Evolutionary conservation across 169 alveolate species (phyloP).

Genomic region (Cryptosporidium bovis): DNA sequence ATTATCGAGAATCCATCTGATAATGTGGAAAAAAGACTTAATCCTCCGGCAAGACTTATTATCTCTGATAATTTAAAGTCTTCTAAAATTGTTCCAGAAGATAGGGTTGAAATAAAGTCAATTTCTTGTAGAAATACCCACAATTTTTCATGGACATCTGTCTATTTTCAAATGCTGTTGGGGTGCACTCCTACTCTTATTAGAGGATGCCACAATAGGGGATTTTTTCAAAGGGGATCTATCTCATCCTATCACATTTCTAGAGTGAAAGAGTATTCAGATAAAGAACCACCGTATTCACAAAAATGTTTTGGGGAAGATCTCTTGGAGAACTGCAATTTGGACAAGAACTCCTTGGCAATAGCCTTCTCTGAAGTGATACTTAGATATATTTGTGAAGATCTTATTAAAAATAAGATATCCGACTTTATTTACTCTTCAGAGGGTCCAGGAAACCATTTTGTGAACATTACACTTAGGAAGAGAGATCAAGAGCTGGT

Average conservation of each 20-base stretch:
- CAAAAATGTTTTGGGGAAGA: not conserved
- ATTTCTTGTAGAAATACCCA: conserved; percentile 32
- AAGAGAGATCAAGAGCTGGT: conserved; percentile 4
- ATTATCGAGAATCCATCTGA: not conserved
- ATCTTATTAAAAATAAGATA: not conserved
- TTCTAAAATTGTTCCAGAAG: conserved; percentile 11
- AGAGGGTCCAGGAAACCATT: conserved; percentile 5
- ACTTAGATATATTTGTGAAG: conserved; percentile 4
- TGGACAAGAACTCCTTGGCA: conserved; percentile 8
- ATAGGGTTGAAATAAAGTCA: conserved; percentile 46
- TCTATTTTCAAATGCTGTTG: conserved; percentile 55
- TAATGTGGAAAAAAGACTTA: conserved; percentile 16
- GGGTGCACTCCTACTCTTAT: conserved; percentile 36
- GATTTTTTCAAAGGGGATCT: conserved; percentile 19
- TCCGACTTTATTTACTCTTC: not conserved
- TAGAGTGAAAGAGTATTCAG: conserved; percentile 39
- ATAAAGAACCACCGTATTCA: not conserved
- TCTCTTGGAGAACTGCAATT: not conserved
- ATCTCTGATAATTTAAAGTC: conserved; percentile 24
- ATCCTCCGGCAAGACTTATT: conserved; percentile 39
- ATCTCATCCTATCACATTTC: conserved; percentile 16
- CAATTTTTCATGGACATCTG: conserved; percentile 59
- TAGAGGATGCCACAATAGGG: conserved; percentile 39
- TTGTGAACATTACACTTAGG: conserved; percentile 16
- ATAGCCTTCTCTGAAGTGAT: conserved; percentile 48